Evolutionary conservation across 805 yeast species (phyloP).

Genomic region (Isabelozyma gotoi): DNA sequence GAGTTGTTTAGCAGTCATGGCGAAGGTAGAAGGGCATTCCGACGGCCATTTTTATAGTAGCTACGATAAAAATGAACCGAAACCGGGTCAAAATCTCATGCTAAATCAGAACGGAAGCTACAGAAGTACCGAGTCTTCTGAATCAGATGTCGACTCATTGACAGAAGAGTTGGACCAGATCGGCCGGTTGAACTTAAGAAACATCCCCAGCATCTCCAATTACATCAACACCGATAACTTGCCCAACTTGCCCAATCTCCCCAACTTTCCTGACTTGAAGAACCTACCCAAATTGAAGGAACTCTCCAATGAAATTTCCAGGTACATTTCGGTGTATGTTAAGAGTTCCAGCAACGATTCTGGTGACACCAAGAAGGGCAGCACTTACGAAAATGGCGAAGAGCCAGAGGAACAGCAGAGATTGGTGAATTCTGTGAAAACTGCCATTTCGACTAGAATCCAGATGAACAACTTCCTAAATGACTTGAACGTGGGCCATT

Average conservation of each 20-base stretch:
- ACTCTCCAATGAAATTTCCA: constrained; percentile 29
- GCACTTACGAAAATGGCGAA: constrained; percentile 7
- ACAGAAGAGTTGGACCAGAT: constrained; percentile 51
- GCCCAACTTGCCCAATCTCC: constrained; percentile 22
- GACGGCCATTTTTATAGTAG: neutral
- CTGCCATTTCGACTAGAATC: constrained; percentile 39
- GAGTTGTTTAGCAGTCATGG: neutral
- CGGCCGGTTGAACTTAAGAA: constrained; percentile 42
- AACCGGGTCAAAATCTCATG: neutral
- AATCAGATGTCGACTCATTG: constrained; percentile 37
- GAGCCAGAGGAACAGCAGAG: constrained; percentile 14
- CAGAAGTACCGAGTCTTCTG: constrained; percentile 8
- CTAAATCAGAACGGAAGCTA: neutral
- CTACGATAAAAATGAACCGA: neutral
- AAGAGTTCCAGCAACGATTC: constrained; percentile 8
- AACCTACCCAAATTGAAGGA: constrained; percentile 13
- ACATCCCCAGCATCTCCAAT: constrained; percentile 23
- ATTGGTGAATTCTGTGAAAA: constrained; percentile 32
- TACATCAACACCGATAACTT: constrained; percentile 19
- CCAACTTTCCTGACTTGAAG: constrained; percentile 16
- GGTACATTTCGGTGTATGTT: constrained; percentile 27
- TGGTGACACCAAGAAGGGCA: constrained; percentile 9
- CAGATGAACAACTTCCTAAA: constrained; percentile 41
- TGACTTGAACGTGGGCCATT: constrained; percentile 46
- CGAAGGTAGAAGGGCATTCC: neutral